A percentile compares a stretch with the other conserved stretches of the same genome.
These are phyloP conservation scores for Triticum urartu DNA, from an alignment of 176 grass and related monocot genomes.

Conservation along the genomic window DNA sequence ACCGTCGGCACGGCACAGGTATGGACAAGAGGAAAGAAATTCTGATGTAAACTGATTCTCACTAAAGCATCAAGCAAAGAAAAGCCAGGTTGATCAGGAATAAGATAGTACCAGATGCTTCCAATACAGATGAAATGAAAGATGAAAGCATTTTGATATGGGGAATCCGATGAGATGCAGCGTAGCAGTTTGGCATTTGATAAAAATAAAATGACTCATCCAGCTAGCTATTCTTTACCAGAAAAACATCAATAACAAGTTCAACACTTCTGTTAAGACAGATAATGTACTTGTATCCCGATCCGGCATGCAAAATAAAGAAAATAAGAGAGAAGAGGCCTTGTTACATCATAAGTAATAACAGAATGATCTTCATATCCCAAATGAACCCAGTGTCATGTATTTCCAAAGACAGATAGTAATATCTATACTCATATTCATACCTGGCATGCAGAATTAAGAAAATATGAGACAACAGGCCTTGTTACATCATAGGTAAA, in stretches of 20 bases:
- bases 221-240: constrained; percentile 8
- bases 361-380: not conserved
- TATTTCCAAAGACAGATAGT: too few species aligned
- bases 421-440: too few species aligned
- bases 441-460: not conserved
- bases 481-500: not conserved
- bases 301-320: not conserved
- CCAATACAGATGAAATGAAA: not conserved
- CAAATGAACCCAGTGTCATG: not conserved
- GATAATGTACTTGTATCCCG: not conserved
- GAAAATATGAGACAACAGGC: not conserved
- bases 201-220: not conserved
- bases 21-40: constrained; percentile 7
- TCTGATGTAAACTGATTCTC: constrained; percentile 21
- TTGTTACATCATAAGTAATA: not conserved
- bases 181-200: not conserved
- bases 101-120: constrained; percentile 16
- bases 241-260: not conserved
- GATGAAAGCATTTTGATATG: not conserved
- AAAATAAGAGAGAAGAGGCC: not conserved
- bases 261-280: not conserved
- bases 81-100: constrained; percentile 26
- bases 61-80: constrained; percentile 1
- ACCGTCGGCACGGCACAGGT: not conserved
- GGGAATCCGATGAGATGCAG: not conserved